These are phyloP conservation scores for Lipomyces sp. DNA, from an alignment of 805 yeast species.

Conservation along the genomic window DNA sequence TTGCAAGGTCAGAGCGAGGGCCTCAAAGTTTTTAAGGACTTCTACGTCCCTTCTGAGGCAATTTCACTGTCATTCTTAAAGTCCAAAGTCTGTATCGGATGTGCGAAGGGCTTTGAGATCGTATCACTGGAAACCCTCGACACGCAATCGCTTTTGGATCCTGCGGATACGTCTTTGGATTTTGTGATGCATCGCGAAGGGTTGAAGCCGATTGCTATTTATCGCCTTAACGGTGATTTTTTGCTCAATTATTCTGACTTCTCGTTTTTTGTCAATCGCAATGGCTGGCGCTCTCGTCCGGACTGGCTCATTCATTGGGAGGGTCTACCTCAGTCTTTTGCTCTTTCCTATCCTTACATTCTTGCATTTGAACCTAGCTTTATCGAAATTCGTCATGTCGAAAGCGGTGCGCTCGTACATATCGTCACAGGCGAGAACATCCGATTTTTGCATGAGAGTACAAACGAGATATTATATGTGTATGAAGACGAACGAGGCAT, in stretches of 20 bases:
- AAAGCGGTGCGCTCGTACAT: slow-evolving; percentile 76
- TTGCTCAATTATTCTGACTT: slow-evolving; percentile 86
- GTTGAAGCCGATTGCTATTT: slow-evolving; percentile 85
- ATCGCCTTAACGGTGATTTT: slow-evolving; percentile 84
- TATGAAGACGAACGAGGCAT: slow-evolving; percentile 87
- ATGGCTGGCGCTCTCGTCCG: slow-evolving; percentile 94
- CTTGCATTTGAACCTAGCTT: slow-evolving; percentile 86
- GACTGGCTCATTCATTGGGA: slow-evolving; percentile 97
- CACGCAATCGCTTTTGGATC: slow-evolving; percentile 87
- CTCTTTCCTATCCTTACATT: slow-evolving; percentile 90
- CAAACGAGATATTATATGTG: slow-evolving; percentile 90
- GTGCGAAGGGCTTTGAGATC: slow-evolving; percentile 94
- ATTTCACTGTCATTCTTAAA: slow-evolving; percentile 87
- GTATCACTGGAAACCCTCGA: slow-evolving; percentile 79
- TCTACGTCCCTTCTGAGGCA: slow-evolving; percentile 82
- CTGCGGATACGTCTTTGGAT: slow-evolving; percentile 97
- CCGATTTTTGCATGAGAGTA: slow-evolving; percentile 74
- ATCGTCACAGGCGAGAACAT: slow-evolving; percentile 93
- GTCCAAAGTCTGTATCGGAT: slow-evolving; percentile 87
- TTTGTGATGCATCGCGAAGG: slow-evolving; percentile 82
- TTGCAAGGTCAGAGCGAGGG: slow-evolving; percentile 52
- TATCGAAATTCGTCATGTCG: slow-evolving; percentile 89
- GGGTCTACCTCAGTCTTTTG: slow-evolving; percentile 88
- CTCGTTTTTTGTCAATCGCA: slow-evolving; percentile 88
- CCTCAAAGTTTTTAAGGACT: slow-evolving; percentile 69